Conservation (phyloP, 768 basidiomycete genomes). For the Psilocybe cyanescens region DNA sequence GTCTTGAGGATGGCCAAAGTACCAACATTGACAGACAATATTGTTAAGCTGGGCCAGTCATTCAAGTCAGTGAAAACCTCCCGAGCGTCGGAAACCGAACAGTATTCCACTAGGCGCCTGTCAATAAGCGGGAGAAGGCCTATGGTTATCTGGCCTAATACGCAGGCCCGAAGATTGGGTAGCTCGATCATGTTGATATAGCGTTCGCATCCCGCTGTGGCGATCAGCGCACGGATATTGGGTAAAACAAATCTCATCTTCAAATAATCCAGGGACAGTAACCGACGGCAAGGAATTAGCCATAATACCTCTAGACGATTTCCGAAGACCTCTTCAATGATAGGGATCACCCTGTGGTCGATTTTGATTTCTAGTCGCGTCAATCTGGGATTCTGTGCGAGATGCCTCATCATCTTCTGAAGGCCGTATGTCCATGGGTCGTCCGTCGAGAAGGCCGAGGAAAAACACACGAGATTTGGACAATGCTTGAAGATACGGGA, state of each 20-base stretch:
- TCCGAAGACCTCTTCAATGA: slow-evolving; percentile 13
- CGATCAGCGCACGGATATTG: slow-evolving; percentile 25
- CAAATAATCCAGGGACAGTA: neutral
- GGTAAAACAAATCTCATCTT: slow-evolving; percentile 15
- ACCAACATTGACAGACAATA: slow-evolving; percentile 13
- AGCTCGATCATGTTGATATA: slow-evolving; percentile 1
- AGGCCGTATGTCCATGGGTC: neutral
- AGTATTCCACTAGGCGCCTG: slow-evolving; percentile 12
- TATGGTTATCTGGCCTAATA: slow-evolving; percentile 1
- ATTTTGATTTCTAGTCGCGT: slow-evolving; percentile 26
- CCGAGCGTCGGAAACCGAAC: slow-evolving; percentile 4
- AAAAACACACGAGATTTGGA: slow-evolving; percentile 28
- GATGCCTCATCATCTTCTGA: neutral
- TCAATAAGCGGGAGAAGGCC: slow-evolving; percentile 1
- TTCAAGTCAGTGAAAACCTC: neutral
- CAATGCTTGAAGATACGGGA: slow-evolving; percentile 24
- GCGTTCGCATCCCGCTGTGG: neutral
- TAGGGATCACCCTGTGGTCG: slow-evolving; percentile 11
- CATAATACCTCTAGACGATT: slow-evolving; percentile 25
- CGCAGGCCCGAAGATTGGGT: slow-evolving; percentile 19
- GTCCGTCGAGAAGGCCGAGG: slow-evolving; percentile 21
- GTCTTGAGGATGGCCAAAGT: slow-evolving; percentile 7
- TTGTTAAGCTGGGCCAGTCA: slow-evolving; percentile 16
- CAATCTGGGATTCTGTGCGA: slow-evolving; percentile 11
- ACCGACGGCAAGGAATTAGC: slow-evolving; percentile 16